These are phyloP conservation scores for Cicer arietinum DNA, from an alignment of 306 rosid genomes.

Conservation along the genomic window DNA sequence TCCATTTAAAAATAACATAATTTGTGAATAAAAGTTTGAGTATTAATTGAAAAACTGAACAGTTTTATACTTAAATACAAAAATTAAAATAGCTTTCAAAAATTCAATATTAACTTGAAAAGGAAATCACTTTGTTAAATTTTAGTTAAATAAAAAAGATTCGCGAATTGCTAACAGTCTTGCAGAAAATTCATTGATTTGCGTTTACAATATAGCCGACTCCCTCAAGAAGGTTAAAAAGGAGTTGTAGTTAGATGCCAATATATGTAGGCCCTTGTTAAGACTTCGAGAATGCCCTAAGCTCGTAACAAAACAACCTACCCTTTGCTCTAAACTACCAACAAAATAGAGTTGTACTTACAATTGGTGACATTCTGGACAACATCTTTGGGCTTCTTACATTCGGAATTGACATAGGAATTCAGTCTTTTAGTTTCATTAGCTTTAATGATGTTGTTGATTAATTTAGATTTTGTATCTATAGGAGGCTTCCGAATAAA, in stretches of 20 bases:
- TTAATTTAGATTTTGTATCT: slow-evolving; percentile 59
- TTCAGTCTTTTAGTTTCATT: slow-evolving; percentile 63
- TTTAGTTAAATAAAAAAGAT: no score
- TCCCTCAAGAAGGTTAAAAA: background rate
- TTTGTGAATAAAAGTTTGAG: no score
- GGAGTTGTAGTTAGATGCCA: background rate
- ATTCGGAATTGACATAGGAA: slow-evolving; percentile 70
- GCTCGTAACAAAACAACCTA: slow-evolving; percentile 5
- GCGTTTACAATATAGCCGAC: no score
- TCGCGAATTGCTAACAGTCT: no score
- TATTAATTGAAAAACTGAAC: no score
- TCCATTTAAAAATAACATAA: no score
- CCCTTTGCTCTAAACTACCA: slow-evolving; percentile 6
- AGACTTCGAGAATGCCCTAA: slow-evolving; percentile 3
- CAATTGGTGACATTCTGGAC: slow-evolving; percentile 55
- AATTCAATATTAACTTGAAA: no score
- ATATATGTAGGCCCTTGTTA: background rate
- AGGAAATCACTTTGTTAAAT: no score
- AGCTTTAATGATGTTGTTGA: slow-evolving; percentile 56
- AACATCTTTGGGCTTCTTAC: slow-evolving; percentile 57
- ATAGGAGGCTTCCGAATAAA: slow-evolving; percentile 67
- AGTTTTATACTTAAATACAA: no score
- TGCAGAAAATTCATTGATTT: no score
- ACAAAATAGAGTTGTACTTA: slow-evolving; percentile 25
- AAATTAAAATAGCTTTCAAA: no score